Evolutionary conservation across 306 rosid genomes (phyloP).

Genomic region (Alnus rubra): DNA sequence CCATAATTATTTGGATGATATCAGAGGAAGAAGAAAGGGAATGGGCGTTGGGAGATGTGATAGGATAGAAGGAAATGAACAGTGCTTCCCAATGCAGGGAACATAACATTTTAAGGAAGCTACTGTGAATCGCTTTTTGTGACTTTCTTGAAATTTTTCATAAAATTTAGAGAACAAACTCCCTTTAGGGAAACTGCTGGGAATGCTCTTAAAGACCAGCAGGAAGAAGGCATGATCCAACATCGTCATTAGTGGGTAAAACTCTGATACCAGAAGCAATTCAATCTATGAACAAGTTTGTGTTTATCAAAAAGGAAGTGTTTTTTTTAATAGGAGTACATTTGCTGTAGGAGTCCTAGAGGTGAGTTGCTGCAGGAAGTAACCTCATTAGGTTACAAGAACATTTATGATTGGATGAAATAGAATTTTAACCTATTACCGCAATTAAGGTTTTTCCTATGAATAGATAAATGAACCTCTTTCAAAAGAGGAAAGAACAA

Average conservation of each 20-base stretch:
- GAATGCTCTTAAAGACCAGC: background rate
- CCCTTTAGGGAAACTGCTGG: no score
- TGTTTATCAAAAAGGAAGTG: background rate
- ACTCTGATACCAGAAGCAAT: background rate
- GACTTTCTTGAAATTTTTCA: no score
- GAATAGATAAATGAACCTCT: background rate
- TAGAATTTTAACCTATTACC: background rate
- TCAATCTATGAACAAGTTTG: background rate
- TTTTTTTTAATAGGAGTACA: background rate
- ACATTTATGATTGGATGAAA: background rate
- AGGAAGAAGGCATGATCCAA: background rate
- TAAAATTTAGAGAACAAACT: no score
- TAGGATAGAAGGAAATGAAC: no score
- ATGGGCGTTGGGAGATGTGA: no score
- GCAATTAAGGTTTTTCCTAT: background rate
- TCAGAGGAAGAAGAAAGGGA: no score
- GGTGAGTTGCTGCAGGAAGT: background rate
- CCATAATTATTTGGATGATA: no score
- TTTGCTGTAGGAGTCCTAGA: background rate
- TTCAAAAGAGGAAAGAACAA: no score
- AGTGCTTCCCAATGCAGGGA: no score
- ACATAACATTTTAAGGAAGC: no score
- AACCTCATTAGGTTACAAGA: no score
- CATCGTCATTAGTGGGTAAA: background rate
- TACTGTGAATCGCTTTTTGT: no score